Percentiles rank a stretch among this genome's conserved stretches.
Conservation (phyloP, 305 asterid species). For the Ilex paraguariensis region DNA sequence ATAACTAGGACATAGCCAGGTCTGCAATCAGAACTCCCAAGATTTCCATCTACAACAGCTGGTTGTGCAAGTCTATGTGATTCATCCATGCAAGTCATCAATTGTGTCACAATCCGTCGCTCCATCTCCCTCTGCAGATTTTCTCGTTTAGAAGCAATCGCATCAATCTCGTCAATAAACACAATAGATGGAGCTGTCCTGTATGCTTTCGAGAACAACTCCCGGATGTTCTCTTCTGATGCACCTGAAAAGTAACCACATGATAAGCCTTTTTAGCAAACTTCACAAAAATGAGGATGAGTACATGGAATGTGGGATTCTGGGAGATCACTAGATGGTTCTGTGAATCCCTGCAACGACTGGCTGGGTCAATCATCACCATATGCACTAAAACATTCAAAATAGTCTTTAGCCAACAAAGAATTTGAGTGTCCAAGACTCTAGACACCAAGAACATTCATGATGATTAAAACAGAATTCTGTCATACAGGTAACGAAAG, state of each 20-base stretch:
- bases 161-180: constrained; percentile 92
- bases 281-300: too few relatives aligned
- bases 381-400: too few relatives aligned
- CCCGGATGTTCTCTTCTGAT: constrained; percentile 85
- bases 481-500: too few relatives aligned
- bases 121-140: constrained; percentile 82
- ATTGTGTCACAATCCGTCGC: constrained; percentile 75
- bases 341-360: too few relatives aligned
- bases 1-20: constrained; percentile 78
- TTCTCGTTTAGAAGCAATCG: constrained; percentile 91
- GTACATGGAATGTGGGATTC: too few relatives aligned
- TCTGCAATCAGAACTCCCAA: constrained; percentile 29
- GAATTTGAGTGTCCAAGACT: too few relatives aligned
- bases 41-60: constrained; percentile 16
- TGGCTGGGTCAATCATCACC: too few relatives aligned
- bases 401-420: too few relatives aligned
- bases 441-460: too few relatives aligned
- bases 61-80: constrained; percentile 42
- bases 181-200: constrained; percentile 89
- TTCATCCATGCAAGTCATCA: constrained; percentile 90
- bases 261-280: too few relatives aligned
- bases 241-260: constrained; percentile 50
- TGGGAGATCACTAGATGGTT: too few relatives aligned
- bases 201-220: constrained; percentile 73
- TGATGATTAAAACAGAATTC: too few relatives aligned